Evolutionary conservation across 176 grass and related monocot species (phyloP).

Genomic region (Musa acuminata): DNA sequence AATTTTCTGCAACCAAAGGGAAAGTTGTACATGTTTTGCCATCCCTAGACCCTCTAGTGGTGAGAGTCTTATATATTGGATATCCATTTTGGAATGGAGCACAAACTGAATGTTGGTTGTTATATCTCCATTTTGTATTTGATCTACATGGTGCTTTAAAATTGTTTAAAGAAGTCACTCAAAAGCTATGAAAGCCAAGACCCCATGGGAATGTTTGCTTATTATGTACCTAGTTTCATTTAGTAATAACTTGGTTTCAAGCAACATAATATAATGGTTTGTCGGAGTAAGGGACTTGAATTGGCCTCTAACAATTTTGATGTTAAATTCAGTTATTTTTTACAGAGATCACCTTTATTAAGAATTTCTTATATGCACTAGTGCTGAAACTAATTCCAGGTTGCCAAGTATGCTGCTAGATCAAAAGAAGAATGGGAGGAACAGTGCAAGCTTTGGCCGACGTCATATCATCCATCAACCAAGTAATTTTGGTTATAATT

Average conservation of each 20-base stretch:
- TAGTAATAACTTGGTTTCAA: too few relatives aligned
- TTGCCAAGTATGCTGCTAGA: constrained; percentile 59
- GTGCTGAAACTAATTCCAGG: constrained; percentile 35
- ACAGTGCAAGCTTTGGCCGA: constrained; percentile 95
- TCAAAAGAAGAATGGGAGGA: constrained; percentile 91
- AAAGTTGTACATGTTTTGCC: too few relatives aligned
- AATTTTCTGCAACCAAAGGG: too few relatives aligned
- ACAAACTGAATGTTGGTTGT: background rate
- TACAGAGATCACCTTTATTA: background rate
- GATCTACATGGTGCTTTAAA: background rate
- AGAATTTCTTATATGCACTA: constrained; percentile 7
- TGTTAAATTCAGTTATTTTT: background rate
- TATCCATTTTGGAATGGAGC: background rate
- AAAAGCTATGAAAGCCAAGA: background rate
- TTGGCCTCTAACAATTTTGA: background rate
- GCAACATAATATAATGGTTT: too few relatives aligned
- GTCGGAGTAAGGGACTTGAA: too few relatives aligned
- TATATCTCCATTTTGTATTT: background rate
- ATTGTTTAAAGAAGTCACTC: background rate
- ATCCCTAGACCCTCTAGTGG: background rate
- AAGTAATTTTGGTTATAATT: constrained; percentile 31
- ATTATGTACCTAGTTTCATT: too few relatives aligned
- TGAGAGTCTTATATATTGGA: background rate
- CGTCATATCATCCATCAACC: constrained; percentile 72
- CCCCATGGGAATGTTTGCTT: background rate